Evolutionary conservation across 345 rosid species (phyloP).

Genomic region (Brassica cretica): DNA sequence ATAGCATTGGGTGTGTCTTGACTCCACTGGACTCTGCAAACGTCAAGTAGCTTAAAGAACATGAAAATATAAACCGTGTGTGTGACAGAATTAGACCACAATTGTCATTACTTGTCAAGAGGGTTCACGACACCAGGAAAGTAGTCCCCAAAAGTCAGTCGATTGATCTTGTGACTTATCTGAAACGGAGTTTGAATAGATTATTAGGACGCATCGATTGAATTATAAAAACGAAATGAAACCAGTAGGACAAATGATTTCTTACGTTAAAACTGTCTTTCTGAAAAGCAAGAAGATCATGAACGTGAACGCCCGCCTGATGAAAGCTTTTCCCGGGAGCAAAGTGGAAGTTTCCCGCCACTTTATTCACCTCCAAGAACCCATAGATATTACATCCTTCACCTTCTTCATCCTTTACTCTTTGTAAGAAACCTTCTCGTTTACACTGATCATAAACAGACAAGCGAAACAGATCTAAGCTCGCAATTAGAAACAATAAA

Average conservation of each 20-base stretch:
- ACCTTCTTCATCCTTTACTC: conserved; percentile 91
- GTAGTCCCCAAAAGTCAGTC: conserved; percentile 77
- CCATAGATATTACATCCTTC: conserved; percentile 96
- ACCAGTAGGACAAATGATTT: background rate
- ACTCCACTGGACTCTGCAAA: conserved; percentile 66
- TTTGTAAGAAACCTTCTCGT: conserved; percentile 87
- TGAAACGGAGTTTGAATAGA: conserved; percentile 15
- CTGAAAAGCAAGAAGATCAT: conserved; percentile 82
- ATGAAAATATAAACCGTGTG: conserved; percentile 3
- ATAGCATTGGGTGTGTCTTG: conserved; percentile 43
- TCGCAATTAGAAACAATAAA: background rate
- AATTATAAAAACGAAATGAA: background rate
- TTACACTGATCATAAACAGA: conserved; percentile 61
- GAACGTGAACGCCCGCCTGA: conserved; percentile 80
- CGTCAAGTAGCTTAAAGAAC: background rate
- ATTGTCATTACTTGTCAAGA: conserved; percentile 71
- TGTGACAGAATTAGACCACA: background rate
- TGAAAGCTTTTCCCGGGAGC: conserved; percentile 99
- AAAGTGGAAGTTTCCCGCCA: conserved; percentile 96
- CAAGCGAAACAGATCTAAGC: background rate
- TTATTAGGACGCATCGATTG: conserved; percentile 22
- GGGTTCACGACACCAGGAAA: conserved; percentile 95
- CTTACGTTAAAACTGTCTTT: conserved; percentile 88
- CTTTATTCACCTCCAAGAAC: conserved; percentile 89
- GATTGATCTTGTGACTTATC: conserved; percentile 90